Evolutionary conservation across 495 filamentous ascomycete species (phyloP), one percentile per base, ranked within the genome.

Genomic region (Terfezia boudieri): DNA sequence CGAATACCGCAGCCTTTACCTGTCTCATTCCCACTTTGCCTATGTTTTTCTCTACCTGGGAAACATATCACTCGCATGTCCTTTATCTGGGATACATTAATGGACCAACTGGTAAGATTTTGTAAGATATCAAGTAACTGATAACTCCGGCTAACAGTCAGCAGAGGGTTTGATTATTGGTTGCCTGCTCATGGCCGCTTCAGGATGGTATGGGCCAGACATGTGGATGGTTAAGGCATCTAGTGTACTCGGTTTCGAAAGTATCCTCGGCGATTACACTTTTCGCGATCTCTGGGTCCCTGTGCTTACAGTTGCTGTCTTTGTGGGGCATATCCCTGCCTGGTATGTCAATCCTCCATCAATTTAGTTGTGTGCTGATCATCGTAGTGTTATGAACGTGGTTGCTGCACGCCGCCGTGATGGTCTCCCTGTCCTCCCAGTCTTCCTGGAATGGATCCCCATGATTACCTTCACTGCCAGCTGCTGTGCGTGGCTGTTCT

Each of bases 31-130:
- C 90, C 2, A 92, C 86, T 59, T 70, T 98, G 9, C 84, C 90
- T 22, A 98, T 98, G 90, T 96, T 94, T 73, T 94, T 96, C 71
- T 95, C 88, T 6, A 98, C 90, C 8, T 98, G 90, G 90, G 90
- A 98, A 67, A 98, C 90, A 2, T 98, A 94, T 67, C 90, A 98
- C 68, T 94, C 90, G 1, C 90, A 98, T 67, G 96, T 93, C 0
- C 72, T 98, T 2, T 98, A 96, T 66, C 80, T 98, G 4, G 90
- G 90, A 37, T 87, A 92, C 67, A 81, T 96, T 74, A 98, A 98
- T 66, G 92, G 92, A 0, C 90, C 90, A 4, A 98, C 88, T 32
- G 71, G 71, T 74, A 60, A 11, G 49, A 36, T 0, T 14, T 26
- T 38, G 16, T n/a, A 16, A 12, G n/a, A 51, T 12, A 17, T 51